Evolutionary conservation across 805 yeast genomes (phyloP).

Genomic region (Nakazawaea holstii): DNA sequence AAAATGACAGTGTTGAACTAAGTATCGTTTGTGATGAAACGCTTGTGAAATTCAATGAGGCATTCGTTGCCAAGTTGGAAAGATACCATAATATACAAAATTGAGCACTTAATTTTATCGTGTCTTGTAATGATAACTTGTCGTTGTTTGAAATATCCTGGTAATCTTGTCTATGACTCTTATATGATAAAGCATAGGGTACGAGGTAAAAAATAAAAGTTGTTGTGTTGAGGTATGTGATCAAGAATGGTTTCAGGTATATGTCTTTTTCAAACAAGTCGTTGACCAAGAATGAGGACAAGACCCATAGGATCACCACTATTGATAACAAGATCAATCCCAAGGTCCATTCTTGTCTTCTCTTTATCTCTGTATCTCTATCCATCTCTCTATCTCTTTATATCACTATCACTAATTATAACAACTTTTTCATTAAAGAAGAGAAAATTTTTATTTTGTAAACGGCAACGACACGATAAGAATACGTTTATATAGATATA

Average conservation of each 20-base stretch:
- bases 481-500: too few relatives aligned
- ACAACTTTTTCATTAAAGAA: too few relatives aligned
- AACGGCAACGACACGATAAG: too few relatives aligned
- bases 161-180: slow-evolving; percentile 15
- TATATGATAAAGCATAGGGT: slow-evolving; percentile 35
- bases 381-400: not conserved
- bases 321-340: slow-evolving; percentile 70
- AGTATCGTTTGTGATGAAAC: slow-evolving; percentile 93
- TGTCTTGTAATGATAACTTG: slow-evolving; percentile 46
- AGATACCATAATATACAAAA: slow-evolving; percentile 87
- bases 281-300: slow-evolving; percentile 81
- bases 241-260: slow-evolving; percentile 85
- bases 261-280: slow-evolving; percentile 61
- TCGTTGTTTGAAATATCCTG: slow-evolving; percentile 5
- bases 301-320: slow-evolving; percentile 87
- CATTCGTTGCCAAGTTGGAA: slow-evolving; percentile 86
- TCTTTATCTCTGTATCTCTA: not conserved
- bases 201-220: slow-evolving; percentile 74
- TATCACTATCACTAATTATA: too few relatives aligned
- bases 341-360: slow-evolving; percentile 52
- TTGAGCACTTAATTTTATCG: slow-evolving; percentile 68
- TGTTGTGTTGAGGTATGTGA: slow-evolving; percentile 88
- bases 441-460: too few relatives aligned
- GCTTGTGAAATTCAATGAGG: slow-evolving; percentile 80
- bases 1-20: slow-evolving; percentile 88